Evolutionary conservation across 345 rosid species (phyloP).

Genomic region (Streptanthus diversifolius): DNA sequence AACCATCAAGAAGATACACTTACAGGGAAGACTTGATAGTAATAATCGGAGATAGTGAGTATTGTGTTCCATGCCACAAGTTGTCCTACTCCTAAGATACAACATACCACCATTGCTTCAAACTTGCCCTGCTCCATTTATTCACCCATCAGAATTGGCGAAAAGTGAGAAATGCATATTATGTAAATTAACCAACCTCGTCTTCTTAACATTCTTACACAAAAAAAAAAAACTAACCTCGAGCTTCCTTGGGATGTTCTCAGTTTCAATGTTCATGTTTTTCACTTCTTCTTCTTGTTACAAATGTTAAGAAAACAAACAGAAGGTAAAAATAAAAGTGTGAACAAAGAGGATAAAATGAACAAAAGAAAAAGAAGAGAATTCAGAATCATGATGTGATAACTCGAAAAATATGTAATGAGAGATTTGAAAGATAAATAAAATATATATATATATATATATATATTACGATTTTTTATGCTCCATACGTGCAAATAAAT

Average conservation of each 20-base stretch:
- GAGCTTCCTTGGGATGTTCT: conserved; percentile 34
- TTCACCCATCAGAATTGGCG: background rate
- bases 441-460: background rate
- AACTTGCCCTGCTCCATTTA: background rate
- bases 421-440: background rate
- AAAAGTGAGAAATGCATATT: background rate
- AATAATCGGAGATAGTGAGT: conserved; percentile 69
- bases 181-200: background rate
- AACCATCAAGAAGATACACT: background rate
- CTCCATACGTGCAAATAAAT: background rate
- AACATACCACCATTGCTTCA: background rate
- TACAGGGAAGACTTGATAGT: conserved; percentile 53
- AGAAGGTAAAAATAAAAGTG: background rate
- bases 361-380: background rate
- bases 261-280: background rate
- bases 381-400: background rate
- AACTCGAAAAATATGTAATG: background rate
- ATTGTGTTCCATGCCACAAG: conserved; percentile 74
- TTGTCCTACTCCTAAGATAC: conserved; percentile 37
- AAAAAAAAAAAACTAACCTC: too few species aligned
- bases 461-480: too few species aligned
- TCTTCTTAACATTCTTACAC: too few species aligned
- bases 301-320: background rate
- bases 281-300: background rate
- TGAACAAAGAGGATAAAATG: background rate